Evolutionary conservation across 306 rosid species (phyloP), one percentile per base, ranked within the genome.

Genomic region (Inga leiocalycina): DNA sequence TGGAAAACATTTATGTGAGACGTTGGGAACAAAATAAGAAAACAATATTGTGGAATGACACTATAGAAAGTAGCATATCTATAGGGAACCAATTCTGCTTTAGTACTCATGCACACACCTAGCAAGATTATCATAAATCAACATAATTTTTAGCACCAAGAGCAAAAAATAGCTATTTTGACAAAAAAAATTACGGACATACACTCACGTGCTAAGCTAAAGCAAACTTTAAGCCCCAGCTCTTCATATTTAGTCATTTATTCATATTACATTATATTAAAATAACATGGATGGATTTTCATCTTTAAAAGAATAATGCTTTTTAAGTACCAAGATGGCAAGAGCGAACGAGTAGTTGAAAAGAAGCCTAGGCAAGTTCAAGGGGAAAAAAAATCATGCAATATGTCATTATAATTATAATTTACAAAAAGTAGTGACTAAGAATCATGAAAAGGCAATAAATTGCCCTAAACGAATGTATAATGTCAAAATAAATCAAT

Each of bases 361-460:
- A 16, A 6, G 20, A 5, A 52, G 57, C 16, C 57, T 4, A 17
- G 17, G 22, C 57, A 52, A 52, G 43, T 64, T 34, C 59, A 27
- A 6, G 43, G 30, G 30, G 30, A 27, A 32, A 43, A 75, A 75
- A 64, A 45, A 77, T 81, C 76, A 80, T 43, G 20, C 52, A 61
- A 61, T 24, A 46, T 46, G 77, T 19, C 57, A 27, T 51, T 16
- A 49, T 77, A 52, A 52, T 61, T 70, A 64, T 10, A 68, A 54
- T 84, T 6, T 59, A 75, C 54, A 70, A 39, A 49, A 59, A 79
- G 34, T 37, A 35, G 7, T 17, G 9, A 54, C 9, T 79, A 73
- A 76, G 48, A 74, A 78, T 14, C 27, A 54, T 72, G 75, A 68
- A 78, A 75, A 80, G 41, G 71, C n/a, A 61, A 77, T 67, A 45